Percentiles rank a stretch among this genome's conserved stretches.
phyloP scores from a whole-genome alignment of 495 filamentous ascomycete species.

The Aspergillus sclerotioniger region DNA sequence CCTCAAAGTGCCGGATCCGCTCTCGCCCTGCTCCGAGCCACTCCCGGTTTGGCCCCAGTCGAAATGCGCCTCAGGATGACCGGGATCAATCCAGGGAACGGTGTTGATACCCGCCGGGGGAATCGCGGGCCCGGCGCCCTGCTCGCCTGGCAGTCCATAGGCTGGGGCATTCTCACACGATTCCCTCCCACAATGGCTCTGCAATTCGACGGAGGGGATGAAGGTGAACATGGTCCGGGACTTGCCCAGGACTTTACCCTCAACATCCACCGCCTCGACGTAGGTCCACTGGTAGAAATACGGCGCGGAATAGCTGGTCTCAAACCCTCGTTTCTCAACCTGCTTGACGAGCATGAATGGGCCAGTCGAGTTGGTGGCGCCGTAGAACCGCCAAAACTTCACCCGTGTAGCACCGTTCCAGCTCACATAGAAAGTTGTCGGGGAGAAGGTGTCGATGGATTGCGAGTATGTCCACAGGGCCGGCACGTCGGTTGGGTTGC shows the following conservation, averaged over 20 bases:
- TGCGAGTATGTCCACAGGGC: conserved; percentile 45
- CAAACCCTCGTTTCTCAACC: conserved; percentile 38
- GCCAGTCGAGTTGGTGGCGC: conserved; percentile 31
- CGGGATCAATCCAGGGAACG: conserved; percentile 42
- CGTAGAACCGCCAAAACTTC: conserved; percentile 41
- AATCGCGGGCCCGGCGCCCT: conserved; percentile 26
- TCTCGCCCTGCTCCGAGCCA: conserved; percentile 2
- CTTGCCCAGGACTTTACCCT: conserved; percentile 35
- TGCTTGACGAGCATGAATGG: conserved; percentile 33
- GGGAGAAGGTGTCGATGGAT: conserved; percentile 25
- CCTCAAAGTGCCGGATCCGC: neutral
- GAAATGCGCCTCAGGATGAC: conserved; percentile 22
- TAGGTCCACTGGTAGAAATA: conserved; percentile 37
- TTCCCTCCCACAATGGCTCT: conserved; percentile 33
- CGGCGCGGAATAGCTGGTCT: conserved; percentile 34
- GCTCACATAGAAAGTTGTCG: conserved; percentile 44
- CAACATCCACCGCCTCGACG: conserved; percentile 33
- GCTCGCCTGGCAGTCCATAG: conserved; percentile 39
- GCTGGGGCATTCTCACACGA: conserved; percentile 32
- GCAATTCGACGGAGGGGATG: conserved; percentile 38
- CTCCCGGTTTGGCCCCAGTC: conserved; percentile 16
- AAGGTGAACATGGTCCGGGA: conserved; percentile 42
- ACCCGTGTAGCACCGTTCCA: conserved; percentile 52
- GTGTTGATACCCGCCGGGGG: conserved; percentile 39
- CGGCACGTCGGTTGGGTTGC: conserved; percentile 41